Conservation (phyloP, 202 grass and related monocot genomes). For the Digitaria exilis region DNA sequence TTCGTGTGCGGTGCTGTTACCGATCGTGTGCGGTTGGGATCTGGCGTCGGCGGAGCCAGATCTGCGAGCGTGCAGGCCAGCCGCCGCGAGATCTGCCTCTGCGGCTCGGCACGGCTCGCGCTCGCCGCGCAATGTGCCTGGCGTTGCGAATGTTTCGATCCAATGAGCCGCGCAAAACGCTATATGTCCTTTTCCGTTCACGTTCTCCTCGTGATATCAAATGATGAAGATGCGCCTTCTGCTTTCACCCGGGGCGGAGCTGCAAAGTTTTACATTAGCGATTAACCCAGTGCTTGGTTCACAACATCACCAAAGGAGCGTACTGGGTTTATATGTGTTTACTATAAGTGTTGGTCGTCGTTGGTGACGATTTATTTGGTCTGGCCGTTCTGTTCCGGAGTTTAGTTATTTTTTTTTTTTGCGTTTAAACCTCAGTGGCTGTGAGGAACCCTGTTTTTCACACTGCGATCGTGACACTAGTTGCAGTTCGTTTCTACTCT, state of each 20-base stretch:
- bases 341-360: background rate
- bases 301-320: background rate
- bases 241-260: background rate
- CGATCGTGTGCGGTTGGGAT: conserved; percentile 4
- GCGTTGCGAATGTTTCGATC: background rate
- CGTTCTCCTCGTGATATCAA: background rate
- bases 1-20: background rate
- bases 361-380: background rate
- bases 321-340: background rate
- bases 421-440: background rate
- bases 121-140: background rate
- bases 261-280: background rate
- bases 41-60: conserved; percentile 38
- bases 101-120: background rate
- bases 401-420: background rate
- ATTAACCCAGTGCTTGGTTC: background rate
- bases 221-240: background rate
- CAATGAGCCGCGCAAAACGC: background rate
- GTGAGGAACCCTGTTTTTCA: background rate
- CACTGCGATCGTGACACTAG: background rate
- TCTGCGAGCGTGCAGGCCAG: conserved; percentile 22
- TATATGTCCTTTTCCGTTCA: background rate
- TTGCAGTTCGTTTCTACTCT: background rate
- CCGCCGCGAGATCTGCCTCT: conserved; percentile 21
- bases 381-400: background rate